Evolutionary conservation across 2,329 filamentous ascomycete species (phyloP).

Genomic region (Fusarium sp.): DNA sequence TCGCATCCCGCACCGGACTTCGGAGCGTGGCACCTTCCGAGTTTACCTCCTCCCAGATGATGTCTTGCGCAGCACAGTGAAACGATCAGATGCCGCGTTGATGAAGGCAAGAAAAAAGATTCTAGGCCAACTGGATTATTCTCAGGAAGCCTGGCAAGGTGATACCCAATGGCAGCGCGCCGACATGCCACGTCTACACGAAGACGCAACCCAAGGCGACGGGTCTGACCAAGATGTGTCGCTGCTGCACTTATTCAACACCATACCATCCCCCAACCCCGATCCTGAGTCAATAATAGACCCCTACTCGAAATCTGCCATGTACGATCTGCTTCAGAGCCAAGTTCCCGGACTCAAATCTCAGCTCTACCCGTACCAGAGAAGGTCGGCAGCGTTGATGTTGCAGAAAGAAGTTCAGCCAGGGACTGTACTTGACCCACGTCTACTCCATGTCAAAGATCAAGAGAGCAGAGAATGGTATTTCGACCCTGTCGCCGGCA

Average conservation of each 20-base stretch:
- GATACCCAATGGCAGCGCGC: slow-evolving; percentile 2
- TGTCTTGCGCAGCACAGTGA: slow-evolving; percentile 62
- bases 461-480: slow-evolving; percentile 74
- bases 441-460: slow-evolving; percentile 69
- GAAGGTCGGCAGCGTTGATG: slow-evolving; percentile 84
- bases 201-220: slow-evolving; percentile 39
- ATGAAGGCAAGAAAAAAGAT: slow-evolving; percentile 59
- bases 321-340: slow-evolving; percentile 66
- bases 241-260: slow-evolving; percentile 79
- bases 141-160: slow-evolving; percentile 65
- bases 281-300: slow-evolving; percentile 59
- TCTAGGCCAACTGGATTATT: slow-evolving; percentile 66
- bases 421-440: slow-evolving; percentile 75
- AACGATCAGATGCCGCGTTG: slow-evolving; percentile 58
- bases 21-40: slow-evolving; percentile 52
- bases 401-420: slow-evolving; percentile 80
- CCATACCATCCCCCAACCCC: slow-evolving; percentile 74
- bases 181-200: slow-evolving; percentile 10
- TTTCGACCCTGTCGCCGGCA: slow-evolving; percentile 72
- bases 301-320: slow-evolving; percentile 61
- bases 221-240: slow-evolving; percentile 57
- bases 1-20: slow-evolving; percentile 29
- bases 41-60: slow-evolving; percentile 76
- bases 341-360: slow-evolving; percentile 69
- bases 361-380: slow-evolving; percentile 80